phyloP scores from a whole-genome alignment of 2,329 filamentous ascomycete species.

The Stylonectria norvegica region DNA sequence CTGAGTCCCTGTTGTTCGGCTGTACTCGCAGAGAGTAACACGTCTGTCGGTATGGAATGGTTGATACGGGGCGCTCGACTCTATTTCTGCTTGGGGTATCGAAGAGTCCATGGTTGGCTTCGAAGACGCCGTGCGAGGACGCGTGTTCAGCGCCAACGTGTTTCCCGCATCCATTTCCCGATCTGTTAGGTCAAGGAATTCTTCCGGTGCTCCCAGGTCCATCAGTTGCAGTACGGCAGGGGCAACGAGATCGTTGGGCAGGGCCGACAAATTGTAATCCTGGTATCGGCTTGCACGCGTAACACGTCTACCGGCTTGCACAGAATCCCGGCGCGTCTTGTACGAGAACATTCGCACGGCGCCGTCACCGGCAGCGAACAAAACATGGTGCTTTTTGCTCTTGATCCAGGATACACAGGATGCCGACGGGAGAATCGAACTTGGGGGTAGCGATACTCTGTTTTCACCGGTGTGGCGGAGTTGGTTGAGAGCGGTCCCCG shows the following conservation, averaged over 20 bases:
- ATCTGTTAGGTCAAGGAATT: conserved; percentile 52
- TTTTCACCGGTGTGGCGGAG: conserved; percentile 74
- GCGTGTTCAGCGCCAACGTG: conserved; percentile 49
- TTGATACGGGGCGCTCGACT: conserved; percentile 92
- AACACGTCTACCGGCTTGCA: conserved; percentile 50
- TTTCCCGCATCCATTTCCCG: conserved; percentile 53
- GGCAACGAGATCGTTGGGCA: conserved; percentile 58
- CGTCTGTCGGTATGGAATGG: conserved; percentile 91
- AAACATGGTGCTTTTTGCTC: conserved; percentile 56
- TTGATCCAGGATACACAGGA: conserved; percentile 65
- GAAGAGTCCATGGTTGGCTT: conserved; percentile 56
- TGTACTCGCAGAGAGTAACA: conserved; percentile 72
- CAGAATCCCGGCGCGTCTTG: conserved; percentile 52
- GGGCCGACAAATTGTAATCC: conserved; percentile 63
- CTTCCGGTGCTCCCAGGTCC: conserved; percentile 48
- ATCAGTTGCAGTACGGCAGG: conserved; percentile 55
- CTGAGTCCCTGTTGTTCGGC: conserved; percentile 30
- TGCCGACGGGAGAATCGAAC: conserved; percentile 50
- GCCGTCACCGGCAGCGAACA: conserved; percentile 65
- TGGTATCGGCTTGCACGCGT: conserved; percentile 57
- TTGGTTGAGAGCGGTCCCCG: conserved; percentile 65
- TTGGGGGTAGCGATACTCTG: conserved; percentile 64
- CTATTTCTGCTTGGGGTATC: conserved; percentile 79
- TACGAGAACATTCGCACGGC: conserved; percentile 63
- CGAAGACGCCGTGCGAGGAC: conserved; percentile 32